Percentiles rank a stretch among this genome's conserved stretches.
phyloP scores from a whole-genome alignment of 768 basidiomycete genomes.

The Trametopsis cervina region DNA sequence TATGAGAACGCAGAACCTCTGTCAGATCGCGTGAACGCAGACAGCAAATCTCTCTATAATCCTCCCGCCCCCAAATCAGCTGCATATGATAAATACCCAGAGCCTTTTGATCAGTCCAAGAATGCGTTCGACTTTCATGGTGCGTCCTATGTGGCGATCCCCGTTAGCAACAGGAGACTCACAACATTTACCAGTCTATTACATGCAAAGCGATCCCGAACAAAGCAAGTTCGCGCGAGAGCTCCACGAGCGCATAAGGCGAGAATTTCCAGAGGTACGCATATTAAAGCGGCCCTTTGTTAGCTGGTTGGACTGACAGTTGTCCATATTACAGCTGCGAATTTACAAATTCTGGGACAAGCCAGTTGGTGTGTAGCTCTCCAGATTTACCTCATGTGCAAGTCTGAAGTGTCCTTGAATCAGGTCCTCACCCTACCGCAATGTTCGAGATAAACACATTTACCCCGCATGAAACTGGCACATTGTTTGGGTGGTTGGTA shows the following conservation, averaged over 20 bases:
- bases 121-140: slow-evolving; percentile 74
- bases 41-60: slow-evolving; percentile 53
- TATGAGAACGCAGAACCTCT: slow-evolving; percentile 25
- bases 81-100: slow-evolving; percentile 47
- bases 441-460: slow-evolving; percentile 72
- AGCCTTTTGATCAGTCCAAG: slow-evolving; percentile 43
- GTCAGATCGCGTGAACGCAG: slow-evolving; percentile 38
- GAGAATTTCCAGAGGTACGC: slow-evolving; percentile 64
- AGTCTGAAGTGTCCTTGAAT: too few relatives aligned
- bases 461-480: slow-evolving; percentile 61
- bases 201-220: slow-evolving; percentile 37
- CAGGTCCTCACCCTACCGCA: slow-evolving; percentile 59
- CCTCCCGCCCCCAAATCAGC: slow-evolving; percentile 37
- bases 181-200: slow-evolving; percentile 58
- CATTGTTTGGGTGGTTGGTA: slow-evolving; percentile 60
- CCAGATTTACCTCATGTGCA: not conserved
- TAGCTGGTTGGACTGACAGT: not conserved
- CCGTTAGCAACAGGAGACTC: too few relatives aligned
- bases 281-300: not conserved
- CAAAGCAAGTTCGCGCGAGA: slow-evolving; percentile 44
- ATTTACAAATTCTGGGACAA: slow-evolving; percentile 58
- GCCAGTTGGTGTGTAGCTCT: slow-evolving; percentile 41
- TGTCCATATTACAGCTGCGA: slow-evolving; percentile 37
- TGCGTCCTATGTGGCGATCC: too few relatives aligned
- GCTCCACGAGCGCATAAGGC: slow-evolving; percentile 49